Conservation (phyloP, 768 basidiomycete genomes). For the Termitomyces sp. region DNA sequence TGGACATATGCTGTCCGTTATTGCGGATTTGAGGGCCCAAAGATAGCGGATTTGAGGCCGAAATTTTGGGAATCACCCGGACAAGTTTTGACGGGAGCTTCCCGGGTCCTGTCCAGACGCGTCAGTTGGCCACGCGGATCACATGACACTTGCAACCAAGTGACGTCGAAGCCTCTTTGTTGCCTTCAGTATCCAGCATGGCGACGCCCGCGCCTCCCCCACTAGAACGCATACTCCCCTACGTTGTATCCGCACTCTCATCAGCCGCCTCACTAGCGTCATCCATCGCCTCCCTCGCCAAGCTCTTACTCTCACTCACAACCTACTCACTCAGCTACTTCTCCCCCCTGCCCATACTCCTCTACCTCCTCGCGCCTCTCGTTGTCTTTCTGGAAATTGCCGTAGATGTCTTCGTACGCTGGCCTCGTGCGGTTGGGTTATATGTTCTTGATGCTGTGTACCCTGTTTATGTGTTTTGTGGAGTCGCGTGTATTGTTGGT, state of each 20-base stretch:
- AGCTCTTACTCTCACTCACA: background rate
- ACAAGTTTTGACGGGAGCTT: too few relatives aligned
- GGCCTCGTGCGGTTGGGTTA: slow-evolving; percentile 36
- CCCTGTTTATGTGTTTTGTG: slow-evolving; percentile 52
- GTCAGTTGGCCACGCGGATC: background rate
- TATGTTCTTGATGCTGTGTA: slow-evolving; percentile 41
- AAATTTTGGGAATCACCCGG: too few relatives aligned
- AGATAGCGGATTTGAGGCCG: too few relatives aligned
- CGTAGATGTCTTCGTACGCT: slow-evolving; percentile 35
- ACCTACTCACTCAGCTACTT: slow-evolving; percentile 5
- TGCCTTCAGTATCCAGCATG: background rate
- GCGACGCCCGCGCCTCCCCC: slow-evolving; percentile 4
- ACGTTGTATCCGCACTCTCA: slow-evolving; percentile 9
- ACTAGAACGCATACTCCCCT: slow-evolving; percentile 14
- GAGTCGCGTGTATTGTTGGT: slow-evolving; percentile 52
- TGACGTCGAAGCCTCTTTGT: too few relatives aligned
- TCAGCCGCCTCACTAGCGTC: background rate
- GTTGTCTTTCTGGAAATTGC: slow-evolving; percentile 35
- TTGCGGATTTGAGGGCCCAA: too few relatives aligned
- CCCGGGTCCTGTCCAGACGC: too few relatives aligned
- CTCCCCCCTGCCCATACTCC: slow-evolving; percentile 23
- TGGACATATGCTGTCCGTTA: too few relatives aligned
- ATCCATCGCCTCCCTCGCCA: background rate
- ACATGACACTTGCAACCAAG: background rate
- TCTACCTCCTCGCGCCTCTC: slow-evolving; percentile 46